Evolutionary conservation across 495 filamentous ascomycete genomes (phyloP).

Genomic region (Clohesyomyces aquaticus): DNA sequence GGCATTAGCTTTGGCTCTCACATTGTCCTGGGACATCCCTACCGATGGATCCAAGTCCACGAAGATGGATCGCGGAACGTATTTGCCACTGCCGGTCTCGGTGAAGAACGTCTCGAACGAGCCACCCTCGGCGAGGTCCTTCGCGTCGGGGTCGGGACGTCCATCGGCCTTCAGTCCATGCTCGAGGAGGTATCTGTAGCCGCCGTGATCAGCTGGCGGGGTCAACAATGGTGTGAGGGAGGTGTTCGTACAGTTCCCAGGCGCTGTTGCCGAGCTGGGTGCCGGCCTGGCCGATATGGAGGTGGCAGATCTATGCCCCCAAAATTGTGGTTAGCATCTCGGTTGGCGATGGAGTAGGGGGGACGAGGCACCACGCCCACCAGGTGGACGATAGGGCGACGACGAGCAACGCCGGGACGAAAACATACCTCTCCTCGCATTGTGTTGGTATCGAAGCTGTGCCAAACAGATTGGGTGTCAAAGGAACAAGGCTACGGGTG

Average conservation of each 20-base stretch:
- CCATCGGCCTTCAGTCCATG: conserved; percentile 84
- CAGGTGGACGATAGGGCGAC: neutral
- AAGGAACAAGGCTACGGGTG: neutral
- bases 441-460: conserved; percentile 25
- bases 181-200: conserved; percentile 79
- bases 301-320: conserved; percentile 70
- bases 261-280: conserved; percentile 91
- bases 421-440: conserved; percentile 41
- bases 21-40: too few relatives aligned
- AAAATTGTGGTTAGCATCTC: conserved; percentile 24
- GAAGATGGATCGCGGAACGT: conserved; percentile 87
- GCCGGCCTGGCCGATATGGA: conserved; percentile 93
- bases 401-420: neutral
- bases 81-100: conserved; percentile 83
- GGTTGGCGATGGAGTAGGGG: conserved; percentile 9
- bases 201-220: conserved; percentile 16
- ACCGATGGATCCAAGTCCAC: conserved; percentile 86
- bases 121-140: conserved; percentile 65
- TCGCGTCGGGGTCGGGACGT: conserved; percentile 63
- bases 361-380: neutral
- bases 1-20: conserved; percentile 20
- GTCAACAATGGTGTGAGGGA: conserved; percentile 9
- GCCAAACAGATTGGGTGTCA: conserved; percentile 31
- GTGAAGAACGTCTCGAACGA: conserved; percentile 92
- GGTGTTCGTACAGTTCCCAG: conserved; percentile 80